Conservation (phyloP, 2,329 filamentous ascomycete species). For the Cercospora citrullina region DNA sequence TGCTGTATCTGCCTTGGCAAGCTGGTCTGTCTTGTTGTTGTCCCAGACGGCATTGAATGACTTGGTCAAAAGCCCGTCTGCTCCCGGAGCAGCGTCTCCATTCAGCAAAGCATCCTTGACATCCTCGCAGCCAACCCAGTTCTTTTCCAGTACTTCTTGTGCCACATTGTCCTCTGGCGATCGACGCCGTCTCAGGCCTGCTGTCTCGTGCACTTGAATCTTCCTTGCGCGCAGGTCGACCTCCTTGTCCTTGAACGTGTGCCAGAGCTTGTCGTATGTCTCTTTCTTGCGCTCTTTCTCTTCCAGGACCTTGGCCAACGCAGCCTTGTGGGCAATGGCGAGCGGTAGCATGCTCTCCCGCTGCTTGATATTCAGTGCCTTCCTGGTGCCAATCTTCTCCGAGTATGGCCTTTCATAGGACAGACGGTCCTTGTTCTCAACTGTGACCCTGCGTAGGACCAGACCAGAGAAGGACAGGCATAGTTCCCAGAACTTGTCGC, state of each 20-base stretch:
- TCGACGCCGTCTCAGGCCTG: slow-evolving; percentile 31
- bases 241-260: slow-evolving; percentile 45
- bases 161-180: slow-evolving; percentile 37
- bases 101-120: slow-evolving; percentile 72
- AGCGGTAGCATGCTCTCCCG: slow-evolving; percentile 59
- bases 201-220: slow-evolving; percentile 33
- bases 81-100: slow-evolving; percentile 60
- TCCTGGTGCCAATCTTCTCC: slow-evolving; percentile 52
- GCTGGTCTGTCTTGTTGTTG: slow-evolving; percentile 47
- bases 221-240: slow-evolving; percentile 57
- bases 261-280: slow-evolving; percentile 64
- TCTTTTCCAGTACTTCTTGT: slow-evolving; percentile 63
- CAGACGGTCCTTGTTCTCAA: slow-evolving; percentile 49
- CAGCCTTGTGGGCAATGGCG: slow-evolving; percentile 70
- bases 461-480: slow-evolving; percentile 79
- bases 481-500: slow-evolving; percentile 84
- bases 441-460: slow-evolving; percentile 67
- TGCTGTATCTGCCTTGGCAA: slow-evolving; percentile 52
- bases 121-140: slow-evolving; percentile 75
- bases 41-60: slow-evolving; percentile 74
- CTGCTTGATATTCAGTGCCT: slow-evolving; percentile 35
- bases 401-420: slow-evolving; percentile 44
- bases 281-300: slow-evolving; percentile 61
- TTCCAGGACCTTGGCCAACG: slow-evolving; percentile 60
- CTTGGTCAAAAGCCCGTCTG: slow-evolving; percentile 61